Evolutionary conservation across 345 rosid genomes (phyloP), one percentile per base, ranked within the genome.

Genomic region (Litchi chinensis): DNA sequence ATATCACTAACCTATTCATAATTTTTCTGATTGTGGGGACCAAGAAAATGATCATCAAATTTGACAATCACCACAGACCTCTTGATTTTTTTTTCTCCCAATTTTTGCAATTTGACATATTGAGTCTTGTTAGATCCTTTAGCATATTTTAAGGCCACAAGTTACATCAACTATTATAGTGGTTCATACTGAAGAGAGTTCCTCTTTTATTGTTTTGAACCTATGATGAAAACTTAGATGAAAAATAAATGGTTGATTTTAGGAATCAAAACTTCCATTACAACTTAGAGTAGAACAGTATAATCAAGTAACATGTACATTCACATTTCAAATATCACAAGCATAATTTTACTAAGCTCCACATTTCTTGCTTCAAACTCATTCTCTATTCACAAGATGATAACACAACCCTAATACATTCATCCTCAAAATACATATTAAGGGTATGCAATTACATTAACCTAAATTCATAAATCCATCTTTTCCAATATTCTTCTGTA

Each of bases 1-100:
- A 48, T 48, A 10, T 11, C 54, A 48, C 5, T 15, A 12, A 48
- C 16, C 3, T 48, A 16, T 48, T 48, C 4, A 48, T 12, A 3
- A 12, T 48, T 48, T 10, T 19, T 18, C 62, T 57, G 62, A 44
- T 62, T 40, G 65, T 22, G 81, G 81, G 79, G 77, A 69, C 80
- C 81, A 54, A 22, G 21, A 39, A 48, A 1, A 79, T 54, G 54
- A 52, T 71, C 44, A 19, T 21, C 71, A 39, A 67, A 11, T 57
- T 65, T 67, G 73, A 78, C 16, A 46, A 46, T 46, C 12, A 46
- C 52, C 52, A 7, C 52, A 46, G 37, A 32, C 37, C 12, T 11
- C 52, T 46, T 46, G 10, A 46, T 1, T 46, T 46, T 46, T 46
- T 46, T 0, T 46, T 46, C 5, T 46, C 5, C 5, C 52, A 7